Base-by-base conservation (phyloP, 2,329 filamentous ascomycete genomes). In the Ascomycota sp. region DNA sequence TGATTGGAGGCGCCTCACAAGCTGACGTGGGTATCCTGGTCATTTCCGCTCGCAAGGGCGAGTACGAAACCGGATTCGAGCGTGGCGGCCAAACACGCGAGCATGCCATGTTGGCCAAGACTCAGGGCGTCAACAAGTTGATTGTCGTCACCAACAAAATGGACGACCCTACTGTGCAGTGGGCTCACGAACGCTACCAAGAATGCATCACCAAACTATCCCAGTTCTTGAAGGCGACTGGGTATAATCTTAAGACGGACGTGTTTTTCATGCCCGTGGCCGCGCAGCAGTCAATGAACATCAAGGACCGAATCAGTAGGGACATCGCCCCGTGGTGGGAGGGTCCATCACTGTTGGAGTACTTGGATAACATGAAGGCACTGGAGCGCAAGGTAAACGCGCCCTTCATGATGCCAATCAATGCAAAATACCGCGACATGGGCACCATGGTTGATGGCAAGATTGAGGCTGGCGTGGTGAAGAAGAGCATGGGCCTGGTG, bases 51-150 rank as follows among this genome's bases (percentile, higher is more conserved):
- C 77, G 89, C 49, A 95, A 93, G 65, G 89, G 89, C 50, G 89
- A 98, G 59, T 98, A 95, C 56, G 89, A 98, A 59, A 95, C 89
- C 27, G 89, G 89, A 33, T 98, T 98, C 53, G 89, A 98, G 64
- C 52, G 82, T 62, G 89, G 89, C 41, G 86, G 89, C 28, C 89
- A 98, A 57, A 98, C 89, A 35, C 72, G 89, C 52, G 89, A 98
- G 68, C 86, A 95, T 57, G 89, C 91, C 36, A 82, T 98, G 64
- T 67, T 98, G 51, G 91, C 91, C 44, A 92, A 95, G 61, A 98
- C 91, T 1, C 86, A 92, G 53, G 89, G 89, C 57, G 89, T 98
- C 38, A 92, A 92, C 66, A 93, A 93, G 61, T 68, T 98, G 36
- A 66, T 95, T 31, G 76, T 98, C 25, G 89, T 69, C 35, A 84